Conservation (phyloP, 495 filamentous ascomycete genomes). For the Amphirosellinia nigrospora region DNA sequence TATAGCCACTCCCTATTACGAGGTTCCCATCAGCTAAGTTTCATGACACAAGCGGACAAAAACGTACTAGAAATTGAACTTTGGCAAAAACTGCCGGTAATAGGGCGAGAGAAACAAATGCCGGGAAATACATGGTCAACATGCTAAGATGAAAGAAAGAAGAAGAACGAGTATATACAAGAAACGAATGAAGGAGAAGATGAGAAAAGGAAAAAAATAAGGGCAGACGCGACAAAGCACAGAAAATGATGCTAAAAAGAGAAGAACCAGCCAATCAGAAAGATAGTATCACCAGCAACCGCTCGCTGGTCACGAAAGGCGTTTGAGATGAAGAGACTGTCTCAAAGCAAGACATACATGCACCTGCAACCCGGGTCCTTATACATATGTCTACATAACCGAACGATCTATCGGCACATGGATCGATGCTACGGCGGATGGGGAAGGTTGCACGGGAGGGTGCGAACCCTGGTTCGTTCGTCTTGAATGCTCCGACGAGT, state of each 20-base stretch:
- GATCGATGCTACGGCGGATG: slow-evolving; percentile 8
- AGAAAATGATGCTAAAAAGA: neutral
- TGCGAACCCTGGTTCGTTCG: slow-evolving; percentile 7
- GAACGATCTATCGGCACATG: slow-evolving; percentile 9
- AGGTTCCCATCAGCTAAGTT: slow-evolving; percentile 10
- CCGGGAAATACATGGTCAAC: slow-evolving; percentile 36
- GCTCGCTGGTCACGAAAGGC: neutral
- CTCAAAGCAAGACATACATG: slow-evolving; percentile 3
- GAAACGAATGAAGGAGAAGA: slow-evolving; percentile 28
- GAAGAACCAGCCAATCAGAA: slow-evolving; percentile 14
- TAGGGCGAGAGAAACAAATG: slow-evolving; percentile 29
- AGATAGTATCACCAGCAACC: neutral
- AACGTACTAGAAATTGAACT: slow-evolving; percentile 43
- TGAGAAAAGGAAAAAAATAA: slow-evolving; percentile 14
- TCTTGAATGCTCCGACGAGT: slow-evolving; percentile 1
- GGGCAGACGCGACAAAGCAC: slow-evolving; percentile 5
- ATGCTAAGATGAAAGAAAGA: neutral
- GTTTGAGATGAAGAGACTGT: slow-evolving; percentile 2
- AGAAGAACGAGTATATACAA: slow-evolving; percentile 28
- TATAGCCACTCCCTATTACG: slow-evolving; percentile 48
- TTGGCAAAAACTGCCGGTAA: slow-evolving; percentile 36
- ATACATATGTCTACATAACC: neutral
- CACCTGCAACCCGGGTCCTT: slow-evolving; percentile 8
- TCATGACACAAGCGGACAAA: neutral
- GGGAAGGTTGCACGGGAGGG: slow-evolving; percentile 22